A percentile compares a stretch with the other conserved stretches of the same genome.
phyloP scores from a whole-genome alignment of 2,329 filamentous ascomycete species.

The Colletotrichum spinosum region DNA sequence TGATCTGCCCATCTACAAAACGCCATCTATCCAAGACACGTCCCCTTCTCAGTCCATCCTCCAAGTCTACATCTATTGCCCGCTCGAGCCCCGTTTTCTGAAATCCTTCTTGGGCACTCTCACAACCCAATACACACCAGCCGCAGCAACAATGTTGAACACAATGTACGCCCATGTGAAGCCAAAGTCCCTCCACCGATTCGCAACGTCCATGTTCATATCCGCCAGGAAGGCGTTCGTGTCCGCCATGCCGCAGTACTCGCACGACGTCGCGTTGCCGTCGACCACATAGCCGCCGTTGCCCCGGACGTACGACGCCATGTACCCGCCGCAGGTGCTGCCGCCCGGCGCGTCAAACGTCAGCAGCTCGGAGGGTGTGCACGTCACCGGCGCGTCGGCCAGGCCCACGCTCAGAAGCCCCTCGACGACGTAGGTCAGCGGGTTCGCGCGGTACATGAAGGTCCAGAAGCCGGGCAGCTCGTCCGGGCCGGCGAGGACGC shows the following conservation, averaged over 20 bases:
- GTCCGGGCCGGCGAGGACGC: too few relatives aligned
- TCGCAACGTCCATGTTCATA: constrained; percentile 57
- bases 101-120: constrained; percentile 45
- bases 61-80: not conserved
- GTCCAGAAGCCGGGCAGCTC: too few relatives aligned
- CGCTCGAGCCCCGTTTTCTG: constrained; percentile 3
- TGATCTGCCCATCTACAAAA: too few relatives aligned
- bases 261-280: constrained; percentile 54
- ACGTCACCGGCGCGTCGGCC: too few relatives aligned
- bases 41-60: not conserved
- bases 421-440: too few relatives aligned
- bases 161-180: constrained; percentile 63
- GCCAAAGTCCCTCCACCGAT: constrained; percentile 67
- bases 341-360: too few relatives aligned
- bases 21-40: too few relatives aligned
- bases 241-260: constrained; percentile 53
- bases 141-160: constrained; percentile 61
- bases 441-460: too few relatives aligned
- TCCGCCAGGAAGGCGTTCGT: constrained; percentile 52
- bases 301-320: too few relatives aligned
- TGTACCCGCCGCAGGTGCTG: too few relatives aligned
- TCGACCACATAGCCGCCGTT: constrained; percentile 49
- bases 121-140: constrained; percentile 60
- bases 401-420: too few relatives aligned
- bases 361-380: too few relatives aligned